Conservation (phyloP, 23 red algal genomes). For the Gracilariopsis chorda region DNA sequence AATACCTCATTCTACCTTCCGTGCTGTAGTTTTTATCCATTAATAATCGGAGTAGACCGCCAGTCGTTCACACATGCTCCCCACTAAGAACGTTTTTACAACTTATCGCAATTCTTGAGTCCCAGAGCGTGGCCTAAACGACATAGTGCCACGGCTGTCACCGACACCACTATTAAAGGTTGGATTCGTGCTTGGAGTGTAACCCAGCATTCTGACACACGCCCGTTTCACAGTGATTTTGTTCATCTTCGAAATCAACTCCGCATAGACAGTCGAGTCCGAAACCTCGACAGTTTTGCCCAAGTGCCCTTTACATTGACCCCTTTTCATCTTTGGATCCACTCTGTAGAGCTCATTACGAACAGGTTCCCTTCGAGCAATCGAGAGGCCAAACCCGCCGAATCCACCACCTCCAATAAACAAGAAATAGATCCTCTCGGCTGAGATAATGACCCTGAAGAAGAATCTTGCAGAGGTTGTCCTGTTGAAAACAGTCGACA, state of each 20-base stretch:
- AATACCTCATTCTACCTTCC: too few species aligned
- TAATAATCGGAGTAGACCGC: too few species aligned
- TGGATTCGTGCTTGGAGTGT: too few species aligned
- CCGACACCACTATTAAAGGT: too few species aligned
- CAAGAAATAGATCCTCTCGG: background rate
- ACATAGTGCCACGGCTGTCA: too few species aligned
- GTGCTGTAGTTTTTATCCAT: too few species aligned
- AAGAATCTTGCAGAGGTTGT: background rate
- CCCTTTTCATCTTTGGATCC: slow-evolving; percentile 64
- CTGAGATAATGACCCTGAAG: background rate
- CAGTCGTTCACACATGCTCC: too few species aligned
- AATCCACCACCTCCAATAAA: background rate
- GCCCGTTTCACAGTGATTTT: slow-evolving; percentile 44
- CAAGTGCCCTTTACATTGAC: slow-evolving; percentile 72
- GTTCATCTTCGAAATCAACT: slow-evolving; percentile 77
- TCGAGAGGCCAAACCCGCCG: background rate
- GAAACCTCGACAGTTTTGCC: slow-evolving; percentile 67
- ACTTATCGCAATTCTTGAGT: too few species aligned
- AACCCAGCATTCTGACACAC: too few species aligned
- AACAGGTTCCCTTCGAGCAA: background rate
- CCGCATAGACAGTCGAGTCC: slow-evolving; percentile 54
- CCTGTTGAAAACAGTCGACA: slow-evolving; percentile 3
- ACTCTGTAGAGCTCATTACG: slow-evolving; percentile 18
- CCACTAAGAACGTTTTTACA: too few species aligned
- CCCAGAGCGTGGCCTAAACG: too few species aligned